These are phyloP conservation scores for Prosopis cineraria DNA, from an alignment of 306 rosid species.

Conservation along the genomic window DNA sequence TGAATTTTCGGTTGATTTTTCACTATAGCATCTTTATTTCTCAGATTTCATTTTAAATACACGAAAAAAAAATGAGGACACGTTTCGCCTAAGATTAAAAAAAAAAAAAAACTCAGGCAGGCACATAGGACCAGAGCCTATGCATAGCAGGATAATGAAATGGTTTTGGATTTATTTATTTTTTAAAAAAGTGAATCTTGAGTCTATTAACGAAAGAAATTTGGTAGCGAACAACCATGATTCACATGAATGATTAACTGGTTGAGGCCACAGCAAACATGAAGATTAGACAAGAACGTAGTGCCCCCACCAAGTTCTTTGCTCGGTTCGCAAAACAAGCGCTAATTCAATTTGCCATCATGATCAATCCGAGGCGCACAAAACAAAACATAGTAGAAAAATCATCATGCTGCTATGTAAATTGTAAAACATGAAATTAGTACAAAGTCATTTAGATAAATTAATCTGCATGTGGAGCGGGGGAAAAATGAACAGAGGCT, in stretches of 20 bases:
- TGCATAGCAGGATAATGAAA: not conserved
- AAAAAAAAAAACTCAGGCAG: constrained; percentile 10
- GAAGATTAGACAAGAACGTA: constrained; percentile 29
- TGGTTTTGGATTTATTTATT: constrained; percentile 21
- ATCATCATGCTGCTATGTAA: constrained; percentile 7
- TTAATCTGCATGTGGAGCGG: constrained; percentile 33
- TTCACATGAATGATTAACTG: constrained; percentile 42
- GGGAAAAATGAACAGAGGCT: constrained; percentile 44
- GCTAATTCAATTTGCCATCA: constrained; percentile 30
- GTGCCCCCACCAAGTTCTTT: constrained; percentile 37
- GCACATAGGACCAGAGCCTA: constrained; percentile 38
- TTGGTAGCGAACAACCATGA: constrained; percentile 29
- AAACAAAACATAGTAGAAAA: not conserved
- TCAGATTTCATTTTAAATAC: not conserved
- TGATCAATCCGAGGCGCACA: constrained; percentile 29
- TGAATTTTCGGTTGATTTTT: not conserved
- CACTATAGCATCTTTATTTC: too few species aligned
- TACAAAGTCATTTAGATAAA: constrained; percentile 40
- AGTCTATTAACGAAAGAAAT: constrained; percentile 31
- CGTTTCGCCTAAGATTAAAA: not conserved
- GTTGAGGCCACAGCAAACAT: constrained; percentile 36
- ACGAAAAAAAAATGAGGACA: not conserved
- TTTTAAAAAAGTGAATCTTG: constrained; percentile 23
- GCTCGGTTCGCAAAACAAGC: constrained; percentile 14
- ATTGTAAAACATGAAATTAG: constrained; percentile 36